Conservation (phyloP, 176 grass and related monocot genomes). For the Rhynchospora pubera region DNA sequence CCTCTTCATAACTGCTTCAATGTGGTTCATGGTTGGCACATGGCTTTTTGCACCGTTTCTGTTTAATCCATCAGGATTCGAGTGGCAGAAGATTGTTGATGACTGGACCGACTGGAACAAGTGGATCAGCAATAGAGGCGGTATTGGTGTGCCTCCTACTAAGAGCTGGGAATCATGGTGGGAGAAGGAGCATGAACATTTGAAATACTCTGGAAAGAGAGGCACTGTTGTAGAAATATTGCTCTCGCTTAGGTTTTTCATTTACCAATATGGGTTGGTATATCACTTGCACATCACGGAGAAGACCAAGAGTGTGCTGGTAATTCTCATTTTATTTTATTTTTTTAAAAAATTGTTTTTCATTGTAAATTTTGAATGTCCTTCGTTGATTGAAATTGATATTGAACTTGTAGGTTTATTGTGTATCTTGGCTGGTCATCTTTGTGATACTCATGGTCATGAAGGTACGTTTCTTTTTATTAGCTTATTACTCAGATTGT, state of each 20-base stretch:
- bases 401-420: slow-evolving; percentile 59
- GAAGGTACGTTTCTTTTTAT: slow-evolving; percentile 44
- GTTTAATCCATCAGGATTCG: slow-evolving; percentile 93
- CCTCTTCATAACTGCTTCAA: slow-evolving; percentile 87
- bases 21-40: slow-evolving; percentile 99
- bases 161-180: slow-evolving; percentile 99
- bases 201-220: slow-evolving; percentile 76
- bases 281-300: slow-evolving; percentile 93
- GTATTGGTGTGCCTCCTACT: slow-evolving; percentile 70
- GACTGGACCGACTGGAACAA: slow-evolving; percentile 99
- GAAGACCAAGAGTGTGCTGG: slow-evolving; percentile 67
- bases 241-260: slow-evolving; percentile 81
- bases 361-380: not conserved
- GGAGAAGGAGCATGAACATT: slow-evolving; percentile 93
- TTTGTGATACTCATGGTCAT: slow-evolving; percentile 64
- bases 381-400: not conserved
- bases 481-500: not conserved
- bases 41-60: slow-evolving; percentile 96
- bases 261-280: slow-evolving; percentile 94
- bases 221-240: slow-evolving; percentile 76
- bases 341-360: not conserved
- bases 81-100: slow-evolving; percentile 99
- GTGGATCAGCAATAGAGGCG: slow-evolving; percentile 91
- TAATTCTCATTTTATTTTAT: slow-evolving; percentile 32
- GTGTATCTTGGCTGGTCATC: slow-evolving; percentile 86